phyloP scores from a whole-genome alignment of 768 basidiomycete species.

The Termitomyces sp. region DNA sequence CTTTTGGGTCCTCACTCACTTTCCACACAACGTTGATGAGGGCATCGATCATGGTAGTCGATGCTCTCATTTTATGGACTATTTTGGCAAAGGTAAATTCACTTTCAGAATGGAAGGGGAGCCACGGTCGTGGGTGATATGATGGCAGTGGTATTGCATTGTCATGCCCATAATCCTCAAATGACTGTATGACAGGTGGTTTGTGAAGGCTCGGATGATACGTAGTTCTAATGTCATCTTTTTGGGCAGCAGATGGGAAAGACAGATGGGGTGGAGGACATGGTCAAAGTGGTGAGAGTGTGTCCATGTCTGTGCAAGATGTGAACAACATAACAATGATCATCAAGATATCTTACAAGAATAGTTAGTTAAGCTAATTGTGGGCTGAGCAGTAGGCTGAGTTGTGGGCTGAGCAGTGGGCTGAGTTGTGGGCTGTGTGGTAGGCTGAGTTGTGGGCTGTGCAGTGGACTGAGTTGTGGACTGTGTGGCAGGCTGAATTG shows the following conservation, averaged over 20 bases:
- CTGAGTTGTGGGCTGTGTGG: no score
- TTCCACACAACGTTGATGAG: constrained; percentile 22
- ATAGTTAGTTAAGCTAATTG: no score
- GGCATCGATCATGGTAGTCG: constrained; percentile 8
- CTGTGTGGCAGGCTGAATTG: background rate
- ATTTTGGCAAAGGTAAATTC: constrained; percentile 30
- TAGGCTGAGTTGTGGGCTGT: no score
- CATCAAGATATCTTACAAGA: no score
- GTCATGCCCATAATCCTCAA: background rate
- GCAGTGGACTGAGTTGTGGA: no score
- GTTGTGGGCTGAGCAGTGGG: no score
- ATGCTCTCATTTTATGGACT: constrained; percentile 17
- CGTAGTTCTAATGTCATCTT: background rate
- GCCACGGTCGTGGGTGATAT: constrained; percentile 19
- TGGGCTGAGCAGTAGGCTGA: background rate
- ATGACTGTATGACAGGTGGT: background rate
- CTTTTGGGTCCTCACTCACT: no score
- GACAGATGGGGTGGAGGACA: background rate
- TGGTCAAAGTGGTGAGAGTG: background rate
- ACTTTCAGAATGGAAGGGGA: constrained; percentile 20
- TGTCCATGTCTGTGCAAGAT: background rate
- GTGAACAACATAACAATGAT: background rate
- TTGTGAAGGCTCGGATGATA: background rate
- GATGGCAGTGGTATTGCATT: background rate
- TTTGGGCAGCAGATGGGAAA: no score